Percentiles rank a stretch among this genome's conserved stretches.
Evolutionary conservation across 331 rosid genomes (phyloP).

Genomic region (Rhamnella rubrinervis): DNA sequence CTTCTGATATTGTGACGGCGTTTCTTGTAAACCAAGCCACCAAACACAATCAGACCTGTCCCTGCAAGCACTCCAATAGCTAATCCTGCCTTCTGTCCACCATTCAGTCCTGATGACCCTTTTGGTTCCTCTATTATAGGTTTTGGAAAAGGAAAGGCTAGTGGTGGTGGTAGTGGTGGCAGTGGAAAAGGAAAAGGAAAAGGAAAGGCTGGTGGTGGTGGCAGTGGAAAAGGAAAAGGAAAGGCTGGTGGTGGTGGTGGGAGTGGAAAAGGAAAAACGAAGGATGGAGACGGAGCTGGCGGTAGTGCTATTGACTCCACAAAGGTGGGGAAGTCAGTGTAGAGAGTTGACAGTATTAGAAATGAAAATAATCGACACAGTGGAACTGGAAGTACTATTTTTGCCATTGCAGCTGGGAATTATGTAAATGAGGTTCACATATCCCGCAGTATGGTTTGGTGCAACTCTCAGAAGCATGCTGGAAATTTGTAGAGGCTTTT

Average conservation of each 20-base stretch:
- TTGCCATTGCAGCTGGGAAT: background rate
- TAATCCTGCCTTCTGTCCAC: constrained; percentile 60
- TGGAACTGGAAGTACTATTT: background rate
- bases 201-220: background rate
- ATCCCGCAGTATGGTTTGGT: no score
- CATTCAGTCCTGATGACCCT: constrained; percentile 23
- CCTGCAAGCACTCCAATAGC: constrained; percentile 48
- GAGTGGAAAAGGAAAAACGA: background rate
- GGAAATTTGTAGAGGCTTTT: background rate
- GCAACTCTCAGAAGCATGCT: background rate
- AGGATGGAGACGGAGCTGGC: background rate
- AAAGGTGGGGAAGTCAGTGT: no score
- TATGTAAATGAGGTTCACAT: background rate
- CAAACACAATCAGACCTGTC: constrained; percentile 30
- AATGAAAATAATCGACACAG: background rate
- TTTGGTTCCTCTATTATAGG: background rate
- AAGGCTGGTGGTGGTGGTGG: background rate
- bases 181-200: background rate
- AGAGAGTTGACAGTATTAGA: background rate
- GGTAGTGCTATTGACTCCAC: background rate
- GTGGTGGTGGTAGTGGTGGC: background rate
- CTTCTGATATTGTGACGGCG: constrained; percentile 37
- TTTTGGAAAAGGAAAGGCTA: background rate
- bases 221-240: no score
- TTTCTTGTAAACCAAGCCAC: constrained; percentile 37